Evolutionary conservation across 306 rosid species (phyloP), one percentile per base, ranked within the genome.

Genomic region (Mimosa bimucronata): DNA sequence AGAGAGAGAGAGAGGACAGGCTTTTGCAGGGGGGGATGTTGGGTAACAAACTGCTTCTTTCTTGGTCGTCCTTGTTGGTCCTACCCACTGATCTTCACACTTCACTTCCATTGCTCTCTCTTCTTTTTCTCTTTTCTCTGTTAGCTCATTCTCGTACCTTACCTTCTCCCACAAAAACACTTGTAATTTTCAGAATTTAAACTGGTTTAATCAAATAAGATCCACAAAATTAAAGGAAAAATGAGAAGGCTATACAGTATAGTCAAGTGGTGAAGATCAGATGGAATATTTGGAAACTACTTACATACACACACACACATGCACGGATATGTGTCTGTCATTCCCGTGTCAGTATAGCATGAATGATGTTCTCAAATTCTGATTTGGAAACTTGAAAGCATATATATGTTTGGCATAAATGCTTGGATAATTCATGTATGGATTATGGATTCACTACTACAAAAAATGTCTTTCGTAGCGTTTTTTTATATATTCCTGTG

Each of bases 31-130:
- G 90, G 53, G 18, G 6, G 55, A 3, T 15, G n/a, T 83, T 88
- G 86, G 91, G 82, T 61, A 21, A 79, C 81, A 81, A 85, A 87
- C 91, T 90, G 92, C 92, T 82, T 81, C 61, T 45, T 3, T 68
- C 48, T 64, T 37, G 82, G 91, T 88, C 93, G 88, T 85, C 78
- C 69, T 86, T 86, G 92, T 91, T 89, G 91, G 89, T 28, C 86
- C 83, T 87, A 79, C 86, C 5, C 64, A 9, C 64, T 9, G 60
- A 82, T 82, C 19, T 38, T 40, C 86, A n/a, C 82, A 53, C 60
- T 50, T 37, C 86, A 18, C 26, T 19, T n/a, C 77, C 75, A 78
- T 79, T 64, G 82, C 68, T 2, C 85, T 77, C 81, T 80, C 77
- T 60, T 26, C 34, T 11, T 7, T 26, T 66, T 78, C 82, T 76